Percentiles rank a stretch among this genome's conserved stretches.
Conservation (phyloP, 129 eudicot genomes). For the Lactuca saligna region DNA sequence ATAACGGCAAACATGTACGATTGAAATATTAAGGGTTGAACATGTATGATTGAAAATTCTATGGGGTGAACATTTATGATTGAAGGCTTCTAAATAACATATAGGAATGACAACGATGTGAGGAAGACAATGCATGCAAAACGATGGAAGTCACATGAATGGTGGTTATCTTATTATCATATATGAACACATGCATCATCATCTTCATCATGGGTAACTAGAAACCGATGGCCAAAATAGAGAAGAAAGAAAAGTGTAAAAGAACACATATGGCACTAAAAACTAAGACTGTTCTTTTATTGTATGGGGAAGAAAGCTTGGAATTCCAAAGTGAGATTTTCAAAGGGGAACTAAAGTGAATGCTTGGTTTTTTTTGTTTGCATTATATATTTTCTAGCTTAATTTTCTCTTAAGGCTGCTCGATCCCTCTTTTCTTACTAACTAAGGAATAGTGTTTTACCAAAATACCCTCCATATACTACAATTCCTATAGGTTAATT, state of each 20-base stretch:
- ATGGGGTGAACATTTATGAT: background rate
- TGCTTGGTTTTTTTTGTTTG: slow-evolving; percentile 46
- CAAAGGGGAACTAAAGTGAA: slow-evolving; percentile 67
- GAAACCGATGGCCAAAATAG: slow-evolving; percentile 32
- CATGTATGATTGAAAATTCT: slow-evolving; percentile 13
- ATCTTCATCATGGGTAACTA: slow-evolving; percentile 31
- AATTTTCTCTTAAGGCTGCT: slow-evolving; percentile 42
- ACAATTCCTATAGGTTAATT: background rate
- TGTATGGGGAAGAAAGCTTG: slow-evolving; percentile 83
- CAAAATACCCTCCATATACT: slow-evolving; percentile 32
- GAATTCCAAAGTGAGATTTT: slow-evolving; percentile 95
- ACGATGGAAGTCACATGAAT: slow-evolving; percentile 16
- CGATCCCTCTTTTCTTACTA: slow-evolving; percentile 53
- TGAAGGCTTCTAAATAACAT: slow-evolving; percentile 1
- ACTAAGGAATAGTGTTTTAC: slow-evolving; percentile 60
- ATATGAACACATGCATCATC: slow-evolving; percentile 13
- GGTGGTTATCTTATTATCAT: slow-evolving; percentile 26
- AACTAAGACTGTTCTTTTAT: slow-evolving; percentile 60
- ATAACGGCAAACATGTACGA: slow-evolving; percentile 6
- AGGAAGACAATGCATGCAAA: background rate
- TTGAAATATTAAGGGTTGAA: background rate
- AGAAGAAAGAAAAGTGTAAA: slow-evolving; percentile 56
- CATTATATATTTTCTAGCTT: slow-evolving; percentile 36
- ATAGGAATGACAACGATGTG: background rate
- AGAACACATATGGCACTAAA: slow-evolving; percentile 65